Percentiles rank a stretch among this genome's conserved stretches.
These are phyloP conservation scores for Fusarium piperis DNA, from an alignment of 2,329 filamentous ascomycete genomes.

Conservation along the genomic window DNA sequence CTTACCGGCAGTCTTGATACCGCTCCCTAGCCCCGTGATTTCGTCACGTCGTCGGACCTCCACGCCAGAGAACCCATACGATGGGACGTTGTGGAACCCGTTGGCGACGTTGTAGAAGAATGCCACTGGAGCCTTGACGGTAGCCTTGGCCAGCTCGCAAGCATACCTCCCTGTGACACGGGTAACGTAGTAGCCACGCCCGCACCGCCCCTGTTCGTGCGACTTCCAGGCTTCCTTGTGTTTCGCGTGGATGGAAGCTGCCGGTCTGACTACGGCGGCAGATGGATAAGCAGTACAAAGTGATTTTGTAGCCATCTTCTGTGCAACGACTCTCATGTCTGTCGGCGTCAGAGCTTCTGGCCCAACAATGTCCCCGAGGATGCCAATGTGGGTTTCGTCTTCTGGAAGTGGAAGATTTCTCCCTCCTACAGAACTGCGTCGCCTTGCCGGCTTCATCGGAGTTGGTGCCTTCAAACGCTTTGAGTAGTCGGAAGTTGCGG, in stretches of 20 bases:
- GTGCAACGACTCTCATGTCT: conserved; percentile 44
- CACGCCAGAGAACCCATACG: conserved; percentile 67
- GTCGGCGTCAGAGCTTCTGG: conserved; percentile 28
- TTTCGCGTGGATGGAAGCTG: conserved; percentile 34
- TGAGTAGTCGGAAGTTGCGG: conserved; percentile 32
- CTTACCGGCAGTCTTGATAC: conserved; percentile 70
- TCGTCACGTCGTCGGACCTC: conserved; percentile 71
- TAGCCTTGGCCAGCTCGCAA: conserved; percentile 67
- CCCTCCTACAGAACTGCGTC: background rate
- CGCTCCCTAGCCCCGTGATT: conserved; percentile 71
- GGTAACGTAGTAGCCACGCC: conserved; percentile 39
- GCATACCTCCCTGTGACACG: conserved; percentile 63
- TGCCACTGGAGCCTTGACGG: conserved; percentile 73
- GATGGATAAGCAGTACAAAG: conserved; percentile 62
- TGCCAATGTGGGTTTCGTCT: background rate
- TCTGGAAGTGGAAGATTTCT: background rate
- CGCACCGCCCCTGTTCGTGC: conserved; percentile 41
- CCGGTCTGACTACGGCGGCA: conserved; percentile 9
- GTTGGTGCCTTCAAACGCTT: conserved; percentile 20
- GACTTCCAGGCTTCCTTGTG: conserved; percentile 38
- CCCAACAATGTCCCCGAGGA: background rate
- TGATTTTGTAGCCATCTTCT: conserved; percentile 46
- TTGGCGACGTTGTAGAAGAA: conserved; percentile 74
- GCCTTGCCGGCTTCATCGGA: background rate
- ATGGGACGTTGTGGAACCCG: conserved; percentile 79